A percentile compares a stretch with the other conserved stretches of the same genome.
Evolutionary conservation across 176 grass and related monocot species (phyloP).

Genomic region (Carex cristatella): DNA sequence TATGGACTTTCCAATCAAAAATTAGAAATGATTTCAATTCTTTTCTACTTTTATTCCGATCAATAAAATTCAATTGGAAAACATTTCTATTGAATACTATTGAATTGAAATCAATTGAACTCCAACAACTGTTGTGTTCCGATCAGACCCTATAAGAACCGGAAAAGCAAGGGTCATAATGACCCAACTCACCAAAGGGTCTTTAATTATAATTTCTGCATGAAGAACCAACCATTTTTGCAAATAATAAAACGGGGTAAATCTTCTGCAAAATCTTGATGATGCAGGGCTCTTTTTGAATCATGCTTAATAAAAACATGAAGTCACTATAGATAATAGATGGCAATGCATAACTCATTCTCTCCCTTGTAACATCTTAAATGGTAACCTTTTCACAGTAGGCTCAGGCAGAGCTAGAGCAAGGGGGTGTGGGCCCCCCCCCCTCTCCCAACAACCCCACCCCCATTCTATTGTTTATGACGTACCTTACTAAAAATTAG

Average conservation of each 20-base stretch:
- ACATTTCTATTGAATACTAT: too few species aligned
- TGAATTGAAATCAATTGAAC: too few species aligned
- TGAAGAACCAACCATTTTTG: background rate
- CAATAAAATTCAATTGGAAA: too few species aligned
- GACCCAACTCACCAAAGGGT: background rate
- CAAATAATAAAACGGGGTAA: background rate
- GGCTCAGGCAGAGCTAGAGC: background rate
- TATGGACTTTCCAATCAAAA: too few species aligned
- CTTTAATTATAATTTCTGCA: background rate
- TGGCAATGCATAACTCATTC: background rate
- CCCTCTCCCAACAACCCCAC: background rate
- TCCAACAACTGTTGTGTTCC: too few species aligned
- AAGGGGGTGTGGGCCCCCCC: background rate
- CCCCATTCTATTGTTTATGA: background rate
- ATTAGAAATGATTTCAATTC: too few species aligned
- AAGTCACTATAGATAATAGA: background rate
- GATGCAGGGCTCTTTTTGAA: background rate
- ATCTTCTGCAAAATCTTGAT: background rate
- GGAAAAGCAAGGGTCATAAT: background rate
- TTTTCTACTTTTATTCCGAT: too few species aligned
- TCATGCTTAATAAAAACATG: background rate
- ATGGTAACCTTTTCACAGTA: background rate
- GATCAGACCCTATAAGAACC: background rate
- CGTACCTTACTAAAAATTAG: background rate
- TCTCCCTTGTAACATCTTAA: background rate